Evolutionary conservation across 768 basidiomycete species (phyloP), one percentile per base, ranked within the genome.

Genomic region (Serpula lacrymans): DNA sequence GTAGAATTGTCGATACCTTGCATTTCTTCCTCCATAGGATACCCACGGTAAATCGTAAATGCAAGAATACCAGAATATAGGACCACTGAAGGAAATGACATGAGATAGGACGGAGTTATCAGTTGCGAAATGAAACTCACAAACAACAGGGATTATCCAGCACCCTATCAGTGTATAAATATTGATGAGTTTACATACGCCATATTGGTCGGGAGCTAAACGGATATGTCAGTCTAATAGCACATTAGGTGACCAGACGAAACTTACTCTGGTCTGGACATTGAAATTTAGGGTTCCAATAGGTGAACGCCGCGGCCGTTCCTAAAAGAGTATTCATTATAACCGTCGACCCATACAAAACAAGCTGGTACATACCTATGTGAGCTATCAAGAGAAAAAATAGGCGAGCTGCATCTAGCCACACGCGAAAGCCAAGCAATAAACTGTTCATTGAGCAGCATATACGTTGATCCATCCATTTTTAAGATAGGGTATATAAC

Each of bases 391-490:
- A 42, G 14, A 82, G 55, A 33, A 77, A 64, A 20, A 70, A 34
- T 20, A 80, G 51, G 22, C 78, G 69, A 9, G 75, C 72, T 1
- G 64, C 66, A 49, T 82, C 80, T 4, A 80, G 52, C 77, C 77
- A 80, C 11, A 60, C 50, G 27, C 76, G 66, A 34, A 79, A 81
- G 28, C 58, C 43, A 2, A 72, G 52, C 25, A 78, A 50, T 18
- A 78, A 58, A 44, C 77, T 78, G 30, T 4, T 21, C 40, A 18
- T 39, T 18, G 21, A 47, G 25, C 30, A 18, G 39, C 33, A 18
- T 33, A 21, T 22, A 23, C 6, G 14, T 39, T 37, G 16, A 51
- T 39, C 25, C 27, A 22, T 31, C 38, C 41, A 41, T 44, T 40
- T 7, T 34, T 34, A 36, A 27, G 54, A 38, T 13, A n/a, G 28